Conservation (phyloP, 441 rosid genomes). For the Flueggea neowawraea region DNA sequence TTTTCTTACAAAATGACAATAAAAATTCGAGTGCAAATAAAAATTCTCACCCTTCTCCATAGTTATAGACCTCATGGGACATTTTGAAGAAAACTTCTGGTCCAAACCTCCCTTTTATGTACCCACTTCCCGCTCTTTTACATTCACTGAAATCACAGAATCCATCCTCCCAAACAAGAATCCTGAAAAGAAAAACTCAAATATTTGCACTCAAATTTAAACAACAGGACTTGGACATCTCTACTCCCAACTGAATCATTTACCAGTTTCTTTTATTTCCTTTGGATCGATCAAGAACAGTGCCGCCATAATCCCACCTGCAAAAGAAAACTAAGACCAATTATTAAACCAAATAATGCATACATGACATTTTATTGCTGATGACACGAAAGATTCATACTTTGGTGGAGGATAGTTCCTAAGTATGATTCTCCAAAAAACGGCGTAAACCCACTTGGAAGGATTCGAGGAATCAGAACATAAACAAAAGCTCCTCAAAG, state of each 20-base stretch:
- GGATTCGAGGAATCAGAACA: conserved; percentile 40
- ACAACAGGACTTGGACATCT: too few relatives aligned
- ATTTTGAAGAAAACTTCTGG: conserved; percentile 69
- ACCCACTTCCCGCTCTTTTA: conserved; percentile 41
- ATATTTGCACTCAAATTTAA: neutral
- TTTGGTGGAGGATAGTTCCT: conserved; percentile 78
- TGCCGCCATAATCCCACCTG: conserved; percentile 79
- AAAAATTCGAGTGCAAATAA: neutral
- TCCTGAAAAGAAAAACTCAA: conserved; percentile 34
- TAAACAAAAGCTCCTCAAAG: conserved; percentile 49
- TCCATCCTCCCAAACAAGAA: conserved; percentile 83
- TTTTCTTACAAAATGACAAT: neutral
- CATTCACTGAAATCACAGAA: conserved; percentile 65
- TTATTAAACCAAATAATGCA: neutral
- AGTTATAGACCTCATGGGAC: conserved; percentile 75
- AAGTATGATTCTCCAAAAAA: conserved; percentile 73
- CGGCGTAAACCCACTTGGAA: conserved; percentile 73
- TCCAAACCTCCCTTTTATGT: conserved; percentile 50
- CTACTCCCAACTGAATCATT: neutral
- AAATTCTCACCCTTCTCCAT: conserved; percentile 65
- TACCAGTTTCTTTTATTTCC: conserved; percentile 80
- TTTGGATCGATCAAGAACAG: conserved; percentile 56
- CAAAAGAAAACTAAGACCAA: conserved; percentile 22
- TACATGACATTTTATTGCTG: neutral
- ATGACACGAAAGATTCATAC: conserved; percentile 23